phyloP scores from a whole-genome alignment of 345 rosid genomes.

The Pistacia vera region DNA sequence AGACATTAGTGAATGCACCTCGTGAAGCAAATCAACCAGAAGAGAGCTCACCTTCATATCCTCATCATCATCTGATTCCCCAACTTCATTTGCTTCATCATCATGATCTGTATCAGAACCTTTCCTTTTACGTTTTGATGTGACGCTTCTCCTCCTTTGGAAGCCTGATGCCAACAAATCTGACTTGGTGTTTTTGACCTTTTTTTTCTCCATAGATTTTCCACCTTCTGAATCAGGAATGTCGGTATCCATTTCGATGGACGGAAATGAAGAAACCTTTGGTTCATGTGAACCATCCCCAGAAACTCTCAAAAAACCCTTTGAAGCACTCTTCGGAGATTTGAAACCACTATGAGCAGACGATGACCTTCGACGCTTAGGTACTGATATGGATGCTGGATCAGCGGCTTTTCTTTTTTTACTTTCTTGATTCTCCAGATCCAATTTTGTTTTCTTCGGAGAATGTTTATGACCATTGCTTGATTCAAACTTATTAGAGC shows the following conservation, averaged over 20 bases:
- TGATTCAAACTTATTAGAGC: conserved; percentile 62
- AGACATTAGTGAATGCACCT: conserved; percentile 2
- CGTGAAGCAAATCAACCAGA: conserved; percentile 11
- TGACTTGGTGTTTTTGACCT: conserved; percentile 36
- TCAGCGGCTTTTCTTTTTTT: conserved; percentile 58
- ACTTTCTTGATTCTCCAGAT: conserved; percentile 46
- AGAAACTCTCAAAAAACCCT: conserved; percentile 34
- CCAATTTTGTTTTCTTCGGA: conserved; percentile 43
- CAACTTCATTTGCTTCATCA: conserved; percentile 46
- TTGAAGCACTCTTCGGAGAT: conserved; percentile 45
- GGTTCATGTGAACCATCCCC: conserved; percentile 37
- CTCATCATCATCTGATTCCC: conserved; percentile 48
- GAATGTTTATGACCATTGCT: conserved; percentile 76
- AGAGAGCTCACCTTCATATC: conserved; percentile 54
- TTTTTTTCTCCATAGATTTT: conserved; percentile 27
- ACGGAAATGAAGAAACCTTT: conserved; percentile 21
- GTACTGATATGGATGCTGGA: conserved; percentile 54
- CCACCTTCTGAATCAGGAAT: conserved; percentile 42
- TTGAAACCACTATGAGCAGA: conserved; percentile 59
- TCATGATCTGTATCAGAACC: conserved; percentile 41
- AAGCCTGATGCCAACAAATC: conserved; percentile 38
- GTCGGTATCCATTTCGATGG: conserved; percentile 30
- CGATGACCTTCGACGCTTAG: conserved; percentile 79
- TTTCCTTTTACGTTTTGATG: conserved; percentile 44
- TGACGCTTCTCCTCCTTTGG: conserved; percentile 42